Base-by-base conservation (phyloP, 2,329 filamentous ascomycete species). In the Verticillium tricorpus region DNA sequence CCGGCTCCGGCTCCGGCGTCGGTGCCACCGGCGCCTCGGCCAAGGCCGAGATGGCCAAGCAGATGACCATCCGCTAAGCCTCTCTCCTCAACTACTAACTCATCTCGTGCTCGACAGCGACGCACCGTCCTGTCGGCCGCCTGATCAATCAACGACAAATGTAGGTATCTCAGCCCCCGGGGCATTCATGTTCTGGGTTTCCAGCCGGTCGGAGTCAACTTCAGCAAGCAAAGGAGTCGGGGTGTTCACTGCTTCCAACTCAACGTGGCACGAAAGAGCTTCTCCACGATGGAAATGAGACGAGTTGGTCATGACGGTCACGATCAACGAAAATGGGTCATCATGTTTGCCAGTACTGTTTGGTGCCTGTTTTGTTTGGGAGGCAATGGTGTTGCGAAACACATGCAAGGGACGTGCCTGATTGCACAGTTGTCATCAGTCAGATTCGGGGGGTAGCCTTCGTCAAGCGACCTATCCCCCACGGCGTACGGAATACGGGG, bases 21-120 rank as follows among this genome's bases (percentile, higher is more conserved):
- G 84, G 86, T 64, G 83, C 85, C 68, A 84, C 88, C 62, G 88
- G 87, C 65, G 82, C 89, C 63, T 89, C 89, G 58, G 86, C 85
- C 77, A 94, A 94, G 80, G 92, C 90, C 61, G 88, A 91, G 71
- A 90, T 94, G 84, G 88, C 88, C 74, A 97, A 97, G 88, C 92
- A 94, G 77, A 96, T 97, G 90, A 97, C 93, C 56, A 94, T 94
- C 74, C 89, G 91, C 73, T 95, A 86, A 84, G 70, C 63, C 60
- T 39, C 3, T 39, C 3, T 17, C 9, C 34, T 35, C 17, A 28
- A 28, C 28, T 28, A 28, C 28, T 28, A 28, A 55, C 31, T 45
- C 52, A 60, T 55, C 62, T 63, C 63, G 63, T 28, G 45, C 35
- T 37, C 40, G 31, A 61, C 57, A 63, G 67, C 25, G n/a, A 56